A percentile compares a stretch with the other conserved stretches of the same genome.
phyloP scores from a whole-genome alignment of 129 eudicot genomes.

The Kitagawia praeruptora region DNA sequence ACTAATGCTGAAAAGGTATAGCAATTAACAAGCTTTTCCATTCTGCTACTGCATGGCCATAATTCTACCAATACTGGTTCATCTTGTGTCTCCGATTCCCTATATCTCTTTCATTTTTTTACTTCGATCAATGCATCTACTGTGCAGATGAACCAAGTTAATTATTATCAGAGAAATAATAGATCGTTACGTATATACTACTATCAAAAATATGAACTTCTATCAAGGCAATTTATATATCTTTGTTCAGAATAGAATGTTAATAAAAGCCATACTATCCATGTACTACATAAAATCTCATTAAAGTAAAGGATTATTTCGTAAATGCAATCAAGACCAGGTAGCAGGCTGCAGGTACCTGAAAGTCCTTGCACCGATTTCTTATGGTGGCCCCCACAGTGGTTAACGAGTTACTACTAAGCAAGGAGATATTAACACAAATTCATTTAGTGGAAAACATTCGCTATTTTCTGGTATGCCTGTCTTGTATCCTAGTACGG shows the following conservation, averaged over 20 bases:
- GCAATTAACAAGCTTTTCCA: conserved; percentile 78
- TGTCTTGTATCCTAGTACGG: neutral
- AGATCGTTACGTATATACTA: neutral
- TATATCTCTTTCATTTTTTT: neutral
- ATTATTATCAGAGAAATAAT: neutral
- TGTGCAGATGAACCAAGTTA: neutral
- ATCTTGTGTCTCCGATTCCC: neutral
- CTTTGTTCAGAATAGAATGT: neutral
- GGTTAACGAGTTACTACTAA: neutral
- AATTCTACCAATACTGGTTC: neutral
- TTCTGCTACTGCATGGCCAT: conserved; percentile 32
- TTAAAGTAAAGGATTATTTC: neutral
- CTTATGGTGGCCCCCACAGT: neutral
- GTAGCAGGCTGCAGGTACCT: no score
- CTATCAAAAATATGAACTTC: neutral
- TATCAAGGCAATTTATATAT: neutral
- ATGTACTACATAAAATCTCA: neutral
- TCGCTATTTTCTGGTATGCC: neutral
- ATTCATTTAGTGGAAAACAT: neutral
- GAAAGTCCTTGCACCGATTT: neutral
- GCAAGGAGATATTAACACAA: neutral
- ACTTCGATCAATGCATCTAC: neutral
- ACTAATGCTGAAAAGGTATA: neutral
- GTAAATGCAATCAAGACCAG: neutral
- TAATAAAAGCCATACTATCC: neutral